Evolutionary conservation across 1,284 basidiomycete species (phyloP).

Genomic region (Pseudozyma thailandica): DNA sequence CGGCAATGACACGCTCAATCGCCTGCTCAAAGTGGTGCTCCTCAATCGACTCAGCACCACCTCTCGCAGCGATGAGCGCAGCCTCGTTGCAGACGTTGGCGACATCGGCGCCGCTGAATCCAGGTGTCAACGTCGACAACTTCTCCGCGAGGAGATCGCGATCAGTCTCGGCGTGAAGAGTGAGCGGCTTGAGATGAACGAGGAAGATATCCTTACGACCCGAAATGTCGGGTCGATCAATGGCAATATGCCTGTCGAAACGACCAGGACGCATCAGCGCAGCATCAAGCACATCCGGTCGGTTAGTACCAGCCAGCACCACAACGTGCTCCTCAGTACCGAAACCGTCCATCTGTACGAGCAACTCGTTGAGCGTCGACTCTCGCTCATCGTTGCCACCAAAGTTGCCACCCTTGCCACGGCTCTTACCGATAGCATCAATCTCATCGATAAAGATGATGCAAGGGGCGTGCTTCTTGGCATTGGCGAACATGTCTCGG

Average conservation of each 20-base stretch:
- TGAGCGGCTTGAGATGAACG: conserved; percentile 90
- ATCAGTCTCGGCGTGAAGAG: conserved; percentile 54
- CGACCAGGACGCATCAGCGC: conserved; percentile 96
- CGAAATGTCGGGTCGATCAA: conserved; percentile 92
- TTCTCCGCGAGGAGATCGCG: conserved; percentile 73
- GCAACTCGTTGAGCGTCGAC: conserved; percentile 94
- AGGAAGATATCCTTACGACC: conserved; percentile 93
- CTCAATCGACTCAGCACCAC: conserved; percentile 80
- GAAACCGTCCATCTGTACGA: conserved; percentile 99
- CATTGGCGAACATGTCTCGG: conserved; percentile 94
- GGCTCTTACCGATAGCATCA: conserved; percentile 96
- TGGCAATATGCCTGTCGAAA: conserved; percentile 95
- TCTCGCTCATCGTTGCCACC: conserved; percentile 99
- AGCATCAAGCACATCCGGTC: conserved; percentile 93
- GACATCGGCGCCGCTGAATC: conserved; percentile 98
- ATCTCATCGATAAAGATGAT: conserved; percentile 76
- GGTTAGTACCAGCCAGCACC: conserved; percentile 94
- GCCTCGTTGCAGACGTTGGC: conserved; percentile 99
- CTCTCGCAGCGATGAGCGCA: conserved; percentile 91
- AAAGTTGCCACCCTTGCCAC: conserved; percentile 86
- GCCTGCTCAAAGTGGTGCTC: conserved; percentile 94
- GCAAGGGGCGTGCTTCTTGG: conserved; percentile 96
- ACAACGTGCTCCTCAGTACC: conserved; percentile 95
- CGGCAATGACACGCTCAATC: conserved; percentile 97
- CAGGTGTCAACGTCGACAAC: conserved; percentile 92